A percentile compares a stretch with the other conserved stretches of the same genome.
Evolutionary conservation across 202 grass and related monocot species (phyloP).

Genomic region (Schoenoplectus tabernaemontani): DNA sequence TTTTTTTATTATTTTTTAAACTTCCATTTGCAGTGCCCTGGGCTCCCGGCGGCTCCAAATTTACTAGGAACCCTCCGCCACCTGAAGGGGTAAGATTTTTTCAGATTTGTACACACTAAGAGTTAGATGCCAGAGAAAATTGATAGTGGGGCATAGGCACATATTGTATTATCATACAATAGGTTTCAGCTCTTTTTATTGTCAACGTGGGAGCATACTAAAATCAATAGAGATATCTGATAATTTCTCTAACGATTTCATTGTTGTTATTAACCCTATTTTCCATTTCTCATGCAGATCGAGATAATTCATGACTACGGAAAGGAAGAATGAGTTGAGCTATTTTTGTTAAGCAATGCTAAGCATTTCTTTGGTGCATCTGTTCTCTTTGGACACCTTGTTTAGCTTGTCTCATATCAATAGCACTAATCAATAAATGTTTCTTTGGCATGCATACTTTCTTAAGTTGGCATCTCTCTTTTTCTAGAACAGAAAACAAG

Average conservation of each 20-base stretch:
- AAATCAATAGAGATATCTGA: neutral
- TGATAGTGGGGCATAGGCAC: neutral
- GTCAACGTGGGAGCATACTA: neutral
- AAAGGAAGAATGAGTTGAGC: constrained; percentile 48
- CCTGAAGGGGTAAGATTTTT: constrained; percentile 70
- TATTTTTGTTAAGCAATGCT: neutral
- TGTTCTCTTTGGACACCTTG: constrained; percentile 13
- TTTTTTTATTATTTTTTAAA: constrained; percentile 12
- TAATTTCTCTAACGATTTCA: neutral
- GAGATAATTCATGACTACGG: constrained; percentile 84
- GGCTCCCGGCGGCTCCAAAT: constrained; percentile 80
- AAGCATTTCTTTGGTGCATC: constrained; percentile 1
- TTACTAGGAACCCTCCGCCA: constrained; percentile 84
- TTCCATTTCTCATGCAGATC: constrained; percentile 43
- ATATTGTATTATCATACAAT: neutral
- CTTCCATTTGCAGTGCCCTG: constrained; percentile 61
- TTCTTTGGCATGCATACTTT: constrained; percentile 12
- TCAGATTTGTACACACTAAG: constrained; percentile 7
- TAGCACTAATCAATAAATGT: constrained; percentile 18
- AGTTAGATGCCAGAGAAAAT: neutral
- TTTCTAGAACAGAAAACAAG: neutral
- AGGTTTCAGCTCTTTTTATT: neutral
- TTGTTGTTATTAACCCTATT: neutral
- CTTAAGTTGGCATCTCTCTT: constrained; percentile 1
- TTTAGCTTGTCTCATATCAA: constrained; percentile 12